These are phyloP conservation scores for Paraconiothyrium sp. DNA, from an alignment of 2,329 filamentous ascomycete genomes.

Conservation along the genomic window DNA sequence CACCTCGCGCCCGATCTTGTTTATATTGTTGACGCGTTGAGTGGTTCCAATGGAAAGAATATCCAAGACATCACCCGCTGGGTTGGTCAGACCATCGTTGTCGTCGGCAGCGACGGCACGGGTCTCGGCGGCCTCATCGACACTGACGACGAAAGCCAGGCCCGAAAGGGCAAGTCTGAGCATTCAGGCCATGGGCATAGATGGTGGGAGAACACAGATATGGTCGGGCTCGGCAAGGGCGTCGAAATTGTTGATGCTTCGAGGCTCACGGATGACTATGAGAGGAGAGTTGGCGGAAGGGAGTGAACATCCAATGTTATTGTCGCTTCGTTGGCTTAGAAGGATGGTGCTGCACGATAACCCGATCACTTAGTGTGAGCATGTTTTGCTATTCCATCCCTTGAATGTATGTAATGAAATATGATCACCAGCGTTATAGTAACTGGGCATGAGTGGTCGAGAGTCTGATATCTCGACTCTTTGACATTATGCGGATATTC, in stretches of 20 bases:
- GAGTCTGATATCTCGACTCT: not conserved
- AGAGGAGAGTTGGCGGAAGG: conserved; percentile 74
- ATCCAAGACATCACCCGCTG: conserved; percentile 72
- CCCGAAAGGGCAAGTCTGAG: conserved; percentile 40
- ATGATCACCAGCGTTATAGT: conserved; percentile 6
- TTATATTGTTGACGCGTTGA: conserved; percentile 86
- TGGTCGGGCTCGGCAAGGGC: conserved; percentile 85
- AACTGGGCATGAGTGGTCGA: not conserved
- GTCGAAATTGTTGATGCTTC: conserved; percentile 87
- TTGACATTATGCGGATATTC: not conserved
- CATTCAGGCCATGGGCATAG: conserved; percentile 55
- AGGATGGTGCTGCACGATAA: conserved; percentile 20
- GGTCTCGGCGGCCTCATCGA: conserved; percentile 63
- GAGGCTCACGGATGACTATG: conserved; percentile 87
- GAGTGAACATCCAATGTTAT: conserved; percentile 39
- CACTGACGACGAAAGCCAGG: conserved; percentile 66
- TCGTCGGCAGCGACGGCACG: conserved; percentile 61
- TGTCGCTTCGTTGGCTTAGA: conserved; percentile 12
- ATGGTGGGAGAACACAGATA: conserved; percentile 83
- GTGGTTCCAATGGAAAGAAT: conserved; percentile 76
- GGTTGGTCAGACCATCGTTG: conserved; percentile 70
- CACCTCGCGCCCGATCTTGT: conserved; percentile 86
- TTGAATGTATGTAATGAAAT: conserved; percentile 19
- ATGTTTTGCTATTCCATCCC: conserved; percentile 13
- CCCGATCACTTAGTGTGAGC: conserved; percentile 18